These are phyloP conservation scores for Ophiocordyceps polyrhachis-furcata DNA, from an alignment of 2,329 filamentous ascomycete species.

Conservation along the genomic window DNA sequence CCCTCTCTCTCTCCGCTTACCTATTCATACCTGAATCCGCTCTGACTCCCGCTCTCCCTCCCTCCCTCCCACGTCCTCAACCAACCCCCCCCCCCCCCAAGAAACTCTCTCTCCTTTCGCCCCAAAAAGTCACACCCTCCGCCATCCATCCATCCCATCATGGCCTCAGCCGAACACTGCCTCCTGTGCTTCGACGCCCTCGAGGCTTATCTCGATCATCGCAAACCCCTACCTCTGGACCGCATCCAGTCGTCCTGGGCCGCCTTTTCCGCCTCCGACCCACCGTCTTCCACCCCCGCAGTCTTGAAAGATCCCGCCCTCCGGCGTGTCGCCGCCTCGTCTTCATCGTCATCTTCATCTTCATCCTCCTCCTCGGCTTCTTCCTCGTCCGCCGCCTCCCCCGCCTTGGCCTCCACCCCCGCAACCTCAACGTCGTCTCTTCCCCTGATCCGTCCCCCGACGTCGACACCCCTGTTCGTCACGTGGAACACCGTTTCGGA, in stretches of 20 bases:
- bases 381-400: conserved; percentile 13
- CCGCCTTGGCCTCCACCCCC: conserved; percentile 24
- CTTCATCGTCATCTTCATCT: conserved; percentile 12
- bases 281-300: conserved; percentile 1
- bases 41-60: too few species aligned
- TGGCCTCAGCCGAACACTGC: conserved; percentile 78
- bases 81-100: not conserved
- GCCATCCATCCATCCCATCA: conserved; percentile 22
- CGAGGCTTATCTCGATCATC: conserved; percentile 52
- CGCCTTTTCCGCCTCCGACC: conserved; percentile 13
- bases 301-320: conserved; percentile 21
- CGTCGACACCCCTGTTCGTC: conserved; percentile 65
- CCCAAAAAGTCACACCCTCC: not conserved
- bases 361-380: conserved; percentile 18
- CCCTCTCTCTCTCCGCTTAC: too few species aligned
- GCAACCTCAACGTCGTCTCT: conserved; percentile 25
- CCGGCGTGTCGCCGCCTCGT: conserved; percentile 18
- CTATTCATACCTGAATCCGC: too few species aligned
- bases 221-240: conserved; percentile 45
- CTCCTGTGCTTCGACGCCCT: conserved; percentile 86
- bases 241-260: conserved; percentile 50
- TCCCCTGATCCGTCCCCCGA: conserved; percentile 10
- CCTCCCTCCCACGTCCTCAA: too few species aligned
- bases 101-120: too few species aligned
- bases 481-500: conserved; percentile 63